phyloP scores from a whole-genome alignment of 2,329 filamentous ascomycete species.

The Escovopsis weberi region DNA sequence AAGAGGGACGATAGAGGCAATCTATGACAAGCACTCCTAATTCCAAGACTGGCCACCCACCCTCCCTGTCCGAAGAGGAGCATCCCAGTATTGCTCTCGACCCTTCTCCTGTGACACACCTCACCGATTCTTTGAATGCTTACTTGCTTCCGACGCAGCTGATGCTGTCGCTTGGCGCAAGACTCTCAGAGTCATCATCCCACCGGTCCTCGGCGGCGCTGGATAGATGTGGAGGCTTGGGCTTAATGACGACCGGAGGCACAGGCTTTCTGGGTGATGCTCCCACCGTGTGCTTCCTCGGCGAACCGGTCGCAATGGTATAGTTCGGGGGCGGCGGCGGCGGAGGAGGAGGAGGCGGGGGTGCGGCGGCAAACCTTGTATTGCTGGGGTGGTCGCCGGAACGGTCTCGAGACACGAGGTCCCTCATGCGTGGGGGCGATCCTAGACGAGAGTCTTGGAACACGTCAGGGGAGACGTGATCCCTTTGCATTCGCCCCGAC shows the following conservation, averaged over 20 bases:
- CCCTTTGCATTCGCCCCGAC: too few relatives aligned
- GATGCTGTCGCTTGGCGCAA: slow-evolving; percentile 47
- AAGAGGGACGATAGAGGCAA: too few relatives aligned
- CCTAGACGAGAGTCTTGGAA: not conserved
- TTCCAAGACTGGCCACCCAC: not conserved
- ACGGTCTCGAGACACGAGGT: not conserved
- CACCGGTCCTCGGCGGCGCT: slow-evolving; percentile 17
- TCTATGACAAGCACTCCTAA: too few relatives aligned
- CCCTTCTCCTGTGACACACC: not conserved
- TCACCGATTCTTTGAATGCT: slow-evolving; percentile 11
- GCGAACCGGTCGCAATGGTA: not conserved
- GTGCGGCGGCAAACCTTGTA: not conserved
- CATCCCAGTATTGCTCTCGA: too few relatives aligned
- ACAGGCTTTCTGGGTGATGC: slow-evolving; percentile 7
- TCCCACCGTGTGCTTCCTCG: not conserved
- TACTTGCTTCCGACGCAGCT: slow-evolving; percentile 38
- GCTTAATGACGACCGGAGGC: slow-evolving; percentile 16
- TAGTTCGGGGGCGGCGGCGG: not conserved
- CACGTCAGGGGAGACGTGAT: too few relatives aligned
- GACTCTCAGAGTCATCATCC: slow-evolving; percentile 36
- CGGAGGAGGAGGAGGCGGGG: not conserved
- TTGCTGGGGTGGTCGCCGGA: not conserved
- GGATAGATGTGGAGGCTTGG: slow-evolving; percentile 16
- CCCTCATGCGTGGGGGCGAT: not conserved
- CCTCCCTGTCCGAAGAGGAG: too few relatives aligned